Conservation (phyloP, 2,329 filamentous ascomycete species). For the Clathrospora elynae region DNA sequence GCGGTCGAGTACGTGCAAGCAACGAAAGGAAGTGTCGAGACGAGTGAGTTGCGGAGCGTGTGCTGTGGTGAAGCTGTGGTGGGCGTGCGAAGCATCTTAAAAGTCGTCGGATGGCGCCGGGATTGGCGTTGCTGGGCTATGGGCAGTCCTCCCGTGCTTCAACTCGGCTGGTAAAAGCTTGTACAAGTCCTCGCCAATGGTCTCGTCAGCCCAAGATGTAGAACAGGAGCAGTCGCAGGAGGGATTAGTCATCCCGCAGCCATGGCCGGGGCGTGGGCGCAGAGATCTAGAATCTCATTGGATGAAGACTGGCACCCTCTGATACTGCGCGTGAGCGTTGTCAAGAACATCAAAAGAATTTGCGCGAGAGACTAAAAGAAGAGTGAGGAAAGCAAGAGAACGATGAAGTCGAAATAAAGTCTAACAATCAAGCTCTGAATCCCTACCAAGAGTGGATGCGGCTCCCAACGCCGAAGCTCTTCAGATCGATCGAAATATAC, state of each 20-base stretch:
- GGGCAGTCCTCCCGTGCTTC: background rate
- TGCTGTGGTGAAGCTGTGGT: background rate
- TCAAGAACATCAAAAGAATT: background rate
- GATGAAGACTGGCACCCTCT: background rate
- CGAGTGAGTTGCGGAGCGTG: background rate
- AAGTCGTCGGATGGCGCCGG: background rate
- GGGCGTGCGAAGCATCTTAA: background rate
- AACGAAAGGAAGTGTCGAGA: background rate
- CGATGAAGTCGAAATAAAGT: background rate
- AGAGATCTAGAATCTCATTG: no score
- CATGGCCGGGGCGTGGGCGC: no score
- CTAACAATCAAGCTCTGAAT: background rate
- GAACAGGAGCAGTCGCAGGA: no score
- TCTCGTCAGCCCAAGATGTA: background rate
- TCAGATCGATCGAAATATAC: slow-evolving; percentile 12
- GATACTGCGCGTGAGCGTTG: background rate
- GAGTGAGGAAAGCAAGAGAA: background rate
- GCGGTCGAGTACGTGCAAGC: background rate
- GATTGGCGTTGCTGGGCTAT: background rate
- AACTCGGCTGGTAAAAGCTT: background rate
- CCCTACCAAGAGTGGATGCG: slow-evolving; percentile 1
- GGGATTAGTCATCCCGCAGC: background rate
- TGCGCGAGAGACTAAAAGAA: background rate
- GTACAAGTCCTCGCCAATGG: background rate
- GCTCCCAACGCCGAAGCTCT: slow-evolving; percentile 5